Percentiles rank a stretch among this genome's conserved stretches.
Evolutionary conservation across 2,329 filamentous ascomycete genomes (phyloP).

Genomic region (Fusarium sp.): DNA sequence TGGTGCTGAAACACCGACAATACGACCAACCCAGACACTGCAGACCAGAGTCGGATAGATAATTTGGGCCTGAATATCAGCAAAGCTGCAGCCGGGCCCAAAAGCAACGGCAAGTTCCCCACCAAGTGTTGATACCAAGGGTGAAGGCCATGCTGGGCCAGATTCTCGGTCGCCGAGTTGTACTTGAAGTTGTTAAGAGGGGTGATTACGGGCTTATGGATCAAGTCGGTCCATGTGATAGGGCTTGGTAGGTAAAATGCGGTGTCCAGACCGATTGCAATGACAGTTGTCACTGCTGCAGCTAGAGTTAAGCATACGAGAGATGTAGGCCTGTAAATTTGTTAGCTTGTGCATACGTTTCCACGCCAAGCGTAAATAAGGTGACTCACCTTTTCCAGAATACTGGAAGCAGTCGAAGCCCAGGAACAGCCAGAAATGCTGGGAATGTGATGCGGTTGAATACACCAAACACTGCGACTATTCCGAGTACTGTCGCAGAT

Average conservation of each 20-base stretch:
- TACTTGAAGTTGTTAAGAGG: slow-evolving; percentile 84
- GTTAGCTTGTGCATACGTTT: slow-evolving; percentile 41
- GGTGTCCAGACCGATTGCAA: slow-evolving; percentile 87
- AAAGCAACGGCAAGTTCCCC: slow-evolving; percentile 76
- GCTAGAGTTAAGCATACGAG: slow-evolving; percentile 74
- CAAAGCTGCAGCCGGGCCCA: slow-evolving; percentile 76
- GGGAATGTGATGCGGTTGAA: slow-evolving; percentile 99
- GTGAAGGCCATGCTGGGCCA: slow-evolving; percentile 81
- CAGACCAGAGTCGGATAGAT: slow-evolving; percentile 77
- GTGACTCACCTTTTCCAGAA: slow-evolving; percentile 80
- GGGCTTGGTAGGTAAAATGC: slow-evolving; percentile 79
- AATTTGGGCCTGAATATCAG: slow-evolving; percentile 69
- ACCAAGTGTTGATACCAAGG: slow-evolving; percentile 83
- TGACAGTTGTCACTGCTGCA: slow-evolving; percentile 74
- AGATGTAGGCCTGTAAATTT: slow-evolving; percentile 64
- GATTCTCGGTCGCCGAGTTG: slow-evolving; percentile 77
- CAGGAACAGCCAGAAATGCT: slow-evolving; percentile 88
- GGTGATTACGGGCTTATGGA: slow-evolving; percentile 76
- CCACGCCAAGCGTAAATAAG: slow-evolving; percentile 25
- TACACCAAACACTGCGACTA: slow-evolving; percentile 84
- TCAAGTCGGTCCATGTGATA: slow-evolving; percentile 74
- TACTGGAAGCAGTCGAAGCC: slow-evolving; percentile 85
- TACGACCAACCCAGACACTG: slow-evolving; percentile 76
- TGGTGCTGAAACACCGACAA: slow-evolving; percentile 84
- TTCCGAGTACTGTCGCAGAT: slow-evolving; percentile 82